Conservation (phyloP, 1,284 basidiomycete species). For the Apiotrichum akiyoshidainum region DNA sequence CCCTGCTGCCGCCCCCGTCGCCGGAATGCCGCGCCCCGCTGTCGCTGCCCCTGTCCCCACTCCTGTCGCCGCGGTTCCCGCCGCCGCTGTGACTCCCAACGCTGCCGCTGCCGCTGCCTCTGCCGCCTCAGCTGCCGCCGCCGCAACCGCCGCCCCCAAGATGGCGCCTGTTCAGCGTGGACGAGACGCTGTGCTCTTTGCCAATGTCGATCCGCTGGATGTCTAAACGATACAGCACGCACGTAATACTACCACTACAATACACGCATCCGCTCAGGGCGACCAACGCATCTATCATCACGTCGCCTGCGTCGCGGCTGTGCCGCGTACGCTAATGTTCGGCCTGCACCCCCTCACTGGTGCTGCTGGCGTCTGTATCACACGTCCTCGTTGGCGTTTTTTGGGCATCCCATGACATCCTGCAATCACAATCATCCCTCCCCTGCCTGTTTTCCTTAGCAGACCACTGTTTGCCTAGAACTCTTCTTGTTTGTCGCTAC, state of each 20-base stretch:
- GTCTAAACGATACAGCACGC: conserved; percentile 8
- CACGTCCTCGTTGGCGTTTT: conserved; percentile 5
- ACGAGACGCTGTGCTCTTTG: conserved; percentile 42
- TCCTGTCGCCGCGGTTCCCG: conserved; percentile 26
- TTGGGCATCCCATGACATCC: conserved; percentile 2
- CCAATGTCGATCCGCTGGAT: conserved; percentile 27
- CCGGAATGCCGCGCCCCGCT: background rate
- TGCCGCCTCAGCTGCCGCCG: background rate
- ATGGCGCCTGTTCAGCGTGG: conserved; percentile 34
- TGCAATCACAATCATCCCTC: background rate
- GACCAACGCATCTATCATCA: background rate
- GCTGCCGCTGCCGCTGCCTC: background rate
- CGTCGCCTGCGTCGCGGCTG: background rate
- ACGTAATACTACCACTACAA: background rate
- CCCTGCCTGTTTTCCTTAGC: background rate
- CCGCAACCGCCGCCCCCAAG: conserved; percentile 4
- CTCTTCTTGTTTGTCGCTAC: background rate
- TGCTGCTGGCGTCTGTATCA: conserved; percentile 6
- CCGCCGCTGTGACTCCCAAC: conserved; percentile 11
- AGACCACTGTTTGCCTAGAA: conserved; percentile 2
- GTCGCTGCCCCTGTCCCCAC: conserved; percentile 12
- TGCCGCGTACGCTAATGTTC: background rate
- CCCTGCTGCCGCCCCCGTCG: background rate
- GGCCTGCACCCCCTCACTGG: background rate
- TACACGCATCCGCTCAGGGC: background rate